Base-by-base conservation (phyloP, 768 basidiomycete species). In the Naganishia friedmannii region DNA sequence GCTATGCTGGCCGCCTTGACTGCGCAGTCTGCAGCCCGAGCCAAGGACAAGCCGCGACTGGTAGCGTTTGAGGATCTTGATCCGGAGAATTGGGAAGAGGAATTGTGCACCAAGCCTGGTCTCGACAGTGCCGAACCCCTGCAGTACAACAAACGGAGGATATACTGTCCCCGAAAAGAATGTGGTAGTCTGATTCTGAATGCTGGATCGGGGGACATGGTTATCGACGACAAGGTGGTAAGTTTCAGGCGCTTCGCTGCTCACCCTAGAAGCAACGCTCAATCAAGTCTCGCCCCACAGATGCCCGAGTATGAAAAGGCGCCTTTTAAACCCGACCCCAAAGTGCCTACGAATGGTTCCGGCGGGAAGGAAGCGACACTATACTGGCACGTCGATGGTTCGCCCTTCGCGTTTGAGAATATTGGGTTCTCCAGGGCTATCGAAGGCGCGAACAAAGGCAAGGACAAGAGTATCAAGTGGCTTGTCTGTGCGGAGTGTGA, bases 401-500 rank as follows among this genome's bases (percentile, higher is more conserved):
- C 74, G 2, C 81, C 81, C 4, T 77, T 80, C 68, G 68, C 76
- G 3, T 82, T 82, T 55, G 81, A 82, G 26, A 82, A 82, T 67
- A 76, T 80, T 29, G 81, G 81, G n/a, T 82, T 80, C 73, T 78
- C 80, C 4, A 56, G 79, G 31, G 72, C 66, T 9, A 60, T 67
- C 10, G 60, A 65, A 46, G 46, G 66, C 15, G 56, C n/a, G 9
- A 51, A 13, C 68, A 54, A 51, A 60, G 66, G 66, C n/a, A 68
- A 32, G 70, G 26, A 63, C 4, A 63, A 48, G 32, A 73, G 73
- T 26, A 74, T 80, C 31, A 82, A 82, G 67, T 82, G 75, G 73
- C 69, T 82, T 58, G 79, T 80, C 29, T 82, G 81, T 70, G 81
- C 81, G 5, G 81, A 82, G 53, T 82, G 81, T 53, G 80, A 82